phyloP scores from a whole-genome alignment of 371 early-diverging fungal species.

The Syncephalastrum monosporum region DNA sequence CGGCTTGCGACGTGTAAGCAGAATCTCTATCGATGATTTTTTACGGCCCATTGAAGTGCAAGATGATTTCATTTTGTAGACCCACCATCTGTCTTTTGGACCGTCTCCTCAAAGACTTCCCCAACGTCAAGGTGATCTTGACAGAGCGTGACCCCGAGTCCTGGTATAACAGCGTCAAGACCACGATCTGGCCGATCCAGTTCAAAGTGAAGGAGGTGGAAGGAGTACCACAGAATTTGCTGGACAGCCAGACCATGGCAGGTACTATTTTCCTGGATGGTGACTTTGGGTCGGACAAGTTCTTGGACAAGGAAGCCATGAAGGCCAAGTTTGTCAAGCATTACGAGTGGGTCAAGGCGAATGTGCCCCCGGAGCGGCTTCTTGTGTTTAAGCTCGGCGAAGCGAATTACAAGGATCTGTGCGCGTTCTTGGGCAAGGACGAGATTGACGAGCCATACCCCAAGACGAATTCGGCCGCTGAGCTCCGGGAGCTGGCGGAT shows the following conservation, averaged over 20 bases:
- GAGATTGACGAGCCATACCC: constrained; percentile 17
- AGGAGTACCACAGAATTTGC: no score
- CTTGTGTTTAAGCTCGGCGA: constrained; percentile 31
- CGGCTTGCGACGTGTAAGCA: constrained; percentile 12
- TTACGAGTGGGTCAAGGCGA: constrained; percentile 26
- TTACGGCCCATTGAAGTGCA: no score
- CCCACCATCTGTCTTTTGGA: constrained; percentile 23
- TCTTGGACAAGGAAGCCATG: constrained; percentile 21
- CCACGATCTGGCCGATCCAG: constrained; percentile 16
- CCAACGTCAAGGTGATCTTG: constrained; percentile 38
- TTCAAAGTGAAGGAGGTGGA: no score
- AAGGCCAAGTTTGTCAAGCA: constrained; percentile 23
- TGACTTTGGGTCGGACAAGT: not conserved
- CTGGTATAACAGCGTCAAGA: constrained; percentile 33
- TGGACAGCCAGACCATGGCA: no score
- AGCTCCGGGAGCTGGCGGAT: not conserved
- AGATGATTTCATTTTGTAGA: constrained; percentile 4
- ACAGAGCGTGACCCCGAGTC: constrained; percentile 28
- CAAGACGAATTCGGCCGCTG: constrained; percentile 12
- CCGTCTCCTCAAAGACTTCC: constrained; percentile 21
- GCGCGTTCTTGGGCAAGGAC: constrained; percentile 14
- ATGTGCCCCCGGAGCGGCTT: constrained; percentile 27
- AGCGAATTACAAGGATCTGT: constrained; percentile 20
- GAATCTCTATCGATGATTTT: not conserved
- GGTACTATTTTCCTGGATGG: no score